These are phyloP conservation scores for Annulohypoxylon truncatum DNA, from an alignment of 2,329 filamentous ascomycete species.

Conservation along the genomic window DNA sequence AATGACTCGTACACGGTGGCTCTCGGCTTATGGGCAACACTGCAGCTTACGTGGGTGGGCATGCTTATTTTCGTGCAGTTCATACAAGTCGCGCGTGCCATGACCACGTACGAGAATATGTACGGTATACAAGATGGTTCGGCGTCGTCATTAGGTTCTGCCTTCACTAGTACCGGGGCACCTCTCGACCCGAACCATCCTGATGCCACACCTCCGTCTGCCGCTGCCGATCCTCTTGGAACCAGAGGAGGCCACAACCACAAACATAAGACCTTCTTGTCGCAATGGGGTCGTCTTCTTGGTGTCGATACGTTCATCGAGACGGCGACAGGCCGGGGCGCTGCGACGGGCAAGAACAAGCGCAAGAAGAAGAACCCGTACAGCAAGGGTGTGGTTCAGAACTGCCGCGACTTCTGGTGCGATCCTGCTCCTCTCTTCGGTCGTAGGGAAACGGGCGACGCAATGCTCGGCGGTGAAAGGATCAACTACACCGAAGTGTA, in stretches of 20 bases:
- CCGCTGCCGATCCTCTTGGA: conserved; percentile 55
- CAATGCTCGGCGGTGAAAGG: conserved; percentile 78
- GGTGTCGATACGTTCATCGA: conserved; percentile 95
- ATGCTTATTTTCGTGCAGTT: conserved; percentile 97
- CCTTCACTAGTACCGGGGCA: conserved; percentile 81
- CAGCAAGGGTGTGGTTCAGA: conserved; percentile 82
- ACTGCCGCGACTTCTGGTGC: conserved; percentile 97
- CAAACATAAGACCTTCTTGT: conserved; percentile 73
- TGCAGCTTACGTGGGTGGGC: conserved; percentile 95
- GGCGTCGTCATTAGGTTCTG: conserved; percentile 69
- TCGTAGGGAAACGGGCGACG: conserved; percentile 77
- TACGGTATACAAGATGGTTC: conserved; percentile 75
- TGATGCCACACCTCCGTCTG: conserved; percentile 62
- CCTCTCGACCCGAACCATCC: conserved; percentile 76
- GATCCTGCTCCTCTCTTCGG: conserved; percentile 87
- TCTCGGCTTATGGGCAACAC: conserved; percentile 78
- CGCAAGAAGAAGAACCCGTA: conserved; percentile 81
- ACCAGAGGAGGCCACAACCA: conserved; percentile 59
- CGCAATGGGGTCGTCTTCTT: conserved; percentile 84
- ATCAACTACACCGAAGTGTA: conserved; percentile 93
- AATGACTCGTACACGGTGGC: conserved; percentile 87
- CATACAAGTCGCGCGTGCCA: conserved; percentile 88
- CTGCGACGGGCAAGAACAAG: conserved; percentile 65
- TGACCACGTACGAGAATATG: conserved; percentile 99
- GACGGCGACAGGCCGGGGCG: conserved; percentile 86